Conservation (phyloP, 306 rosid genomes). For the Corylus avellana region DNA sequence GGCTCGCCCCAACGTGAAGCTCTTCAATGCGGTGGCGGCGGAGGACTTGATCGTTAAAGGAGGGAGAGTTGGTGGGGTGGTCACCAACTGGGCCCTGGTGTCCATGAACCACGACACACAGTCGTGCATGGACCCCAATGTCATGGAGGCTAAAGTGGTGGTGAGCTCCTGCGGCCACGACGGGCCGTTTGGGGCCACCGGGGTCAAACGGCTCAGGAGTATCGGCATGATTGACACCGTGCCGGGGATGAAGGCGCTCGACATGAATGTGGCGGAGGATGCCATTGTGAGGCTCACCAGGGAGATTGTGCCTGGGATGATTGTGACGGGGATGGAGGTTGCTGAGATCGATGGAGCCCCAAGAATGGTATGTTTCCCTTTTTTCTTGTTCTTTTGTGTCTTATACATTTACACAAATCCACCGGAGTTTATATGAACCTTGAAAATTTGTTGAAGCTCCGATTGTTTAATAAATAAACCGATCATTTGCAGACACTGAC, state of each 20-base stretch:
- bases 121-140: constrained; percentile 95
- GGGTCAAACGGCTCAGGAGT: constrained; percentile 81
- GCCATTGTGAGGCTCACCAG: constrained; percentile 80
- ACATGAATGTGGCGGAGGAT: constrained; percentile 90
- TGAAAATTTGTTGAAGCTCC: too few relatives aligned
- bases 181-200: constrained; percentile 92
- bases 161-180: constrained; percentile 97
- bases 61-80: constrained; percentile 82
- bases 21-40: constrained; percentile 88
- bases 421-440: too few relatives aligned
- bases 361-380: constrained; percentile 69
- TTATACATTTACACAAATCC: too few relatives aligned
- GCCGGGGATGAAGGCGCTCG: constrained; percentile 97
- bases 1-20: constrained; percentile 79
- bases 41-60: constrained; percentile 87
- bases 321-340: constrained; percentile 98
- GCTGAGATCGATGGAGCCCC: constrained; percentile 97
- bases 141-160: constrained; percentile 94
- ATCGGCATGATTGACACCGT: constrained; percentile 83
- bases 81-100: constrained; percentile 94
- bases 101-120: constrained; percentile 96
- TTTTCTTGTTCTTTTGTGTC: background rate
- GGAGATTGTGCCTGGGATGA: constrained; percentile 96
- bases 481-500: too few relatives aligned
- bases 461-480: too few relatives aligned